Evolutionary conservation across 1,284 basidiomycete species (phyloP).

Genomic region (Ceratobasidium sp.): DNA sequence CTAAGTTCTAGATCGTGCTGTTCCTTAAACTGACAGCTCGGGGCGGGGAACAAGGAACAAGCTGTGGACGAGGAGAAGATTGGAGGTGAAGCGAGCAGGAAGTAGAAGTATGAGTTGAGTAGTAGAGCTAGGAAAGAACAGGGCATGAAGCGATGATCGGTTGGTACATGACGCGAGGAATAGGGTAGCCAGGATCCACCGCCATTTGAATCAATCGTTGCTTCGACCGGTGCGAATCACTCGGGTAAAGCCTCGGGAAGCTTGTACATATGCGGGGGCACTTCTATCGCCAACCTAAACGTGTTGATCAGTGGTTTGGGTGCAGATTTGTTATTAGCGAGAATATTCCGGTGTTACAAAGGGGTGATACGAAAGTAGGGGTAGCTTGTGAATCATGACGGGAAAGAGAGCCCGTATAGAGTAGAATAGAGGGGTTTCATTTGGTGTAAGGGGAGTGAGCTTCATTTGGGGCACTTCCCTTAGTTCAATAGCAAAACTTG

Average conservation of each 20-base stretch:
- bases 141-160: not conserved
- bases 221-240: conserved; percentile 84
- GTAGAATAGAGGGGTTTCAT: not conserved
- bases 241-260: conserved; percentile 89
- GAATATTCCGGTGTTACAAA: not conserved
- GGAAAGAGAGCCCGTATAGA: not conserved
- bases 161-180: not conserved
- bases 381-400: too few species aligned
- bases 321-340: not conserved
- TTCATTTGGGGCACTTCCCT: too few species aligned
- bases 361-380: not conserved
- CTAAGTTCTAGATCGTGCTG: conserved; percentile 81
- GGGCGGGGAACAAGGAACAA: not conserved
- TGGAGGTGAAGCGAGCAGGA: not conserved
- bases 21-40: conserved; percentile 70
- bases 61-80: too few species aligned
- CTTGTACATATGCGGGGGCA: conserved; percentile 89
- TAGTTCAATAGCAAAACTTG: not conserved
- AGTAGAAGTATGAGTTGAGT: too few species aligned
- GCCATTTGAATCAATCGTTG: conserved; percentile 94
- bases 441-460: not conserved
- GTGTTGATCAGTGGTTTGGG: not conserved
- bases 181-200: conserved; percentile 69
- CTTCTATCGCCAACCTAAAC: conserved; percentile 89
- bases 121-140: too few species aligned